phyloP scores from a whole-genome alignment of 169 alveolate genomes.

The Cytauxzoon felis region DNA sequence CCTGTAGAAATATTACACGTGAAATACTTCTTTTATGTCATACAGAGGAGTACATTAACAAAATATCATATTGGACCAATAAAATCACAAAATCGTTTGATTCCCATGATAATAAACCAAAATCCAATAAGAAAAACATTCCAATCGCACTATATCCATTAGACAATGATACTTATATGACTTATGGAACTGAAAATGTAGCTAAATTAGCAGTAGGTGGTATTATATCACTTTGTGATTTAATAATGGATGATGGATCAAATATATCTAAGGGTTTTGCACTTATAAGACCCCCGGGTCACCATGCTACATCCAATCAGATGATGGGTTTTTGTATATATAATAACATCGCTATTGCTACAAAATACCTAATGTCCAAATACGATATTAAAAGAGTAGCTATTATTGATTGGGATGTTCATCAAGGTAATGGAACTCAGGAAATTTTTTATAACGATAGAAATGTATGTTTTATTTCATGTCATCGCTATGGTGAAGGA shows the following conservation, averaged over 20 bases:
- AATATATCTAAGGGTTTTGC: slow-evolving; percentile 66
- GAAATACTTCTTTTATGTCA: slow-evolving; percentile 30
- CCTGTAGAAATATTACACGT: background rate
- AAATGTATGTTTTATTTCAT: slow-evolving; percentile 63
- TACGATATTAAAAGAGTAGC: slow-evolving; percentile 84
- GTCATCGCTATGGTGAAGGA: slow-evolving; percentile 65
- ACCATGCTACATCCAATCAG: slow-evolving; percentile 69
- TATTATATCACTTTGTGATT: slow-evolving; percentile 50
- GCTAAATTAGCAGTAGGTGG: slow-evolving; percentile 69
- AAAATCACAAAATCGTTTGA: slow-evolving; percentile 3
- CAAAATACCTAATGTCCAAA: slow-evolving; percentile 78
- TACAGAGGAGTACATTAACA: slow-evolving; percentile 15
- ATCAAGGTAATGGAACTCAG: slow-evolving; percentile 94
- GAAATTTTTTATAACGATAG: slow-evolving; percentile 76
- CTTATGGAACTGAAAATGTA: slow-evolving; percentile 58
- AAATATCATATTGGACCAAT: slow-evolving; percentile 1
- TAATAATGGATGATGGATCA: slow-evolving; percentile 5
- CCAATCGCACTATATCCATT: slow-evolving; percentile 17
- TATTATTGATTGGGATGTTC: slow-evolving; percentile 92
- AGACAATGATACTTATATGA: slow-evolving; percentile 59
- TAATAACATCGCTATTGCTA: slow-evolving; percentile 91
- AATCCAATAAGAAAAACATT: no score
- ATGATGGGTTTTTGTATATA: slow-evolving; percentile 86
- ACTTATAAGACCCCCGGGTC: slow-evolving; percentile 74
- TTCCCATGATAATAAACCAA: no score